These are phyloP conservation scores for Penicillium angulare DNA, from an alignment of 495 filamentous ascomycete species.

Conservation along the genomic window DNA sequence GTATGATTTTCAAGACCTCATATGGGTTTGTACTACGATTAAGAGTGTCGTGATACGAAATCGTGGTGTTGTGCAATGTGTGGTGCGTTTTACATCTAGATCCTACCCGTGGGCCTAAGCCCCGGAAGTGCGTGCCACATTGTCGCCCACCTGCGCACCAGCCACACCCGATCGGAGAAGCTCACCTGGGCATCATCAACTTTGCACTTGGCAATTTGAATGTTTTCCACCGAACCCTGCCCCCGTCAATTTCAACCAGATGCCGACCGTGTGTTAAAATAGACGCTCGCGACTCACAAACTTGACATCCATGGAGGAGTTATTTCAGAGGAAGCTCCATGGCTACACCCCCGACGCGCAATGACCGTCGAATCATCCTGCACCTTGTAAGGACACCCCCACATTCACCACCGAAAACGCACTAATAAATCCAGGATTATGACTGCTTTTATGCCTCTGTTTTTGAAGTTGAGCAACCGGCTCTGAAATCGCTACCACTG, in stretches of 20 bases:
- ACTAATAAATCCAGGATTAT: slow-evolving; percentile 60
- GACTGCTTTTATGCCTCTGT: slow-evolving; percentile 95
- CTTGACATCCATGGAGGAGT: background rate
- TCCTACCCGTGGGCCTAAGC: no score
- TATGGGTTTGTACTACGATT: no score
- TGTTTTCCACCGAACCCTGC: no score
- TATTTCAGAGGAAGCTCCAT: slow-evolving; percentile 11
- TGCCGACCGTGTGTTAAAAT: no score
- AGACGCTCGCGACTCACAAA: background rate
- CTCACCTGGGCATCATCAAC: background rate
- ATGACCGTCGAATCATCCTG: slow-evolving; percentile 69
- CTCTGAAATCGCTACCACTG: slow-evolving; percentile 67
- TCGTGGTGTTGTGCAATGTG: no score
- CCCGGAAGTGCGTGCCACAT: no score
- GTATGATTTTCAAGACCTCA: no score
- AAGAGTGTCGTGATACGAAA: no score
- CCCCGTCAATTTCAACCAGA: background rate
- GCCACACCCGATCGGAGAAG: slow-evolving; percentile 1
- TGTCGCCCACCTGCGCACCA: no score
- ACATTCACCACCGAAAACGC: background rate
- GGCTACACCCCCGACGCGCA: slow-evolving; percentile 47
- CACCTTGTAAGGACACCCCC: slow-evolving; percentile 64
- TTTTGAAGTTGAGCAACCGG: slow-evolving; percentile 75
- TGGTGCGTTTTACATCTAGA: no score
- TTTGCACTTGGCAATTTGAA: no score